Evolutionary conservation across 1,284 basidiomycete genomes (phyloP).

Genomic region (Apiotrichum domesticum): DNA sequence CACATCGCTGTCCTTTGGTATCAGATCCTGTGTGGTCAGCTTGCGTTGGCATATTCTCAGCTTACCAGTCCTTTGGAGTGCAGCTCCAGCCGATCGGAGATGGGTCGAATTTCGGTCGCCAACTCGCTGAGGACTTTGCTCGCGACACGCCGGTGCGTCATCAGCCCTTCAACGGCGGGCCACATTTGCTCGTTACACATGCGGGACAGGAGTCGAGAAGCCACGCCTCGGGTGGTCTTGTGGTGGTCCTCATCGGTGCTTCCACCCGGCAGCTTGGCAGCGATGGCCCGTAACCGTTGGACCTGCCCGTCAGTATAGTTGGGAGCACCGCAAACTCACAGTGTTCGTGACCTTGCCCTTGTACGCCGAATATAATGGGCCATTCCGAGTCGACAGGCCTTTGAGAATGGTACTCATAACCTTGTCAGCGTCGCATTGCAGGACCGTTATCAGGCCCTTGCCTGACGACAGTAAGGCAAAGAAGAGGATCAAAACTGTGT

Average conservation of each 20-base stretch:
- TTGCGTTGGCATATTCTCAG: neutral
- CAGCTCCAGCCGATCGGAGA: slow-evolving; percentile 21
- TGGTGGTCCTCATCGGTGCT: neutral
- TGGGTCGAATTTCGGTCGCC: slow-evolving; percentile 5
- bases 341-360: slow-evolving; percentile 11
- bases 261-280: neutral
- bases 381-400: slow-evolving; percentile 7
- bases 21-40: slow-evolving; percentile 4
- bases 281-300: slow-evolving; percentile 13
- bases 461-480: slow-evolving; percentile 18
- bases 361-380: slow-evolving; percentile 21
- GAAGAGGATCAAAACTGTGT: slow-evolving; percentile 25
- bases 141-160: neutral
- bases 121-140: slow-evolving; percentile 7
- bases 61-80: slow-evolving; percentile 29
- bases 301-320: slow-evolving; percentile 10
- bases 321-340: slow-evolving; percentile 8
- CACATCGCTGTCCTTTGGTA: slow-evolving; percentile 6
- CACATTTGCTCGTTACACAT: slow-evolving; percentile 2
- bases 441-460: slow-evolving; percentile 16
- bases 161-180: neutral
- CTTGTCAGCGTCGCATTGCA: slow-evolving; percentile 12
- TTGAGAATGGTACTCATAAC: slow-evolving; percentile 8
- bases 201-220: slow-evolving; percentile 13
- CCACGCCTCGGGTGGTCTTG: slow-evolving; percentile 18